Base-by-base conservation (phyloP, 129 eudicot genomes). In the Arctium minus region DNA sequence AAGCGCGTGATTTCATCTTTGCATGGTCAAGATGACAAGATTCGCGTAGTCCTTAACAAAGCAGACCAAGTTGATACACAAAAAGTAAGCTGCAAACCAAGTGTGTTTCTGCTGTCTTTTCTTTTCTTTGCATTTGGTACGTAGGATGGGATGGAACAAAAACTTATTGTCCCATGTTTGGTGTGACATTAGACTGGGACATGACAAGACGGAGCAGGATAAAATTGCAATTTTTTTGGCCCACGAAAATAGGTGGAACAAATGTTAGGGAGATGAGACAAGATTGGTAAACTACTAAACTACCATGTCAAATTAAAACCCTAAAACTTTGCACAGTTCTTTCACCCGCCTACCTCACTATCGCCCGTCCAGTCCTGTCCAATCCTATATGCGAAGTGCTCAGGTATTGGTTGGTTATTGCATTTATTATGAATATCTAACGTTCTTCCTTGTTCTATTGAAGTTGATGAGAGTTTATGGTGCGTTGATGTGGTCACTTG, bases 401-500 rank as follows among this genome's bases (percentile, higher is more conserved):
- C 9, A 60, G 2, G 68, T 60, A 60, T 60, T 17, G 29, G 68
- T 60, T 60, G 3, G 15, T n/a, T 71, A 30, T 42, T 35, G 32
- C 32, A 31, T 73, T 31, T 40, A 65, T 18, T 60, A 18, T 12
- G 65, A 32, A 1, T 36, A 12, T 40, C 11, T 75, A 82, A 44
- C 82, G 12, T 81, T 31, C 75, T 74, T 70, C 42, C 56, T 81
- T 56, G 50, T 30, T 36, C 48, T 39, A 38, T 86, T 75, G 80
- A 84, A 95, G 99, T 75, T 95, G 73, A 95, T 95, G 99, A 87
- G 99, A 79, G 99, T 96, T 13, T 96, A 96, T 30, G 99, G 99
- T 80, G 99, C 99, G 3, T 86, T 96, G 87, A 96, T 96, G 99
- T 96, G 99, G 99, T 96, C 99, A 3, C 99, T 96, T 62, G 99